Evolutionary conservation across 2,329 filamentous ascomycete species (phyloP), one percentile per base, ranked within the genome.

Genomic region (Dactylellina cionopaga): DNA sequence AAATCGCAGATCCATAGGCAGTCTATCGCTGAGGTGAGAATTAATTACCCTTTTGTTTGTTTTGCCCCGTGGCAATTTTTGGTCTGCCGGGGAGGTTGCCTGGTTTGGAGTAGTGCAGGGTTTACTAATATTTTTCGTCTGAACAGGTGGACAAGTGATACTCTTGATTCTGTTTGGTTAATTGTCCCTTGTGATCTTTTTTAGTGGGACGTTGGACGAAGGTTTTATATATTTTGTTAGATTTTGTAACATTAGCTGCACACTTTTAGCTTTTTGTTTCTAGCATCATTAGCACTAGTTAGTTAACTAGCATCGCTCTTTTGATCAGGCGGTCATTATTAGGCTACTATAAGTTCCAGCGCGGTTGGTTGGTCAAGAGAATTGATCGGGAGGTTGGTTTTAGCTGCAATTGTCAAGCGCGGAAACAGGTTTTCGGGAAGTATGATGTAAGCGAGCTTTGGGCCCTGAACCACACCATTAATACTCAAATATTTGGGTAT

Each of bases 1-100:
- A 94, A 96, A 80, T 96, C 91, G 74, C 86, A 90, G 58, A 98
- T 99, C 80, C 87, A 90, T 79, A 85, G 87, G 39, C 83, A 85
- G 75, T 83, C 81, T 7, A 84, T 85, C 76, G 81, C 82, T 64
- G 83, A 84, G 78, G 83, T 85, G 74, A 76, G 80, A 31, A 27
- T n/a, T 22, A 1, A 9, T 33, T 47, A 13, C 41, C 1, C 5
- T 44, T 17, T 27, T 43, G 6, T 39, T 43, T 55, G 2, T 22
- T 37, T 62, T 17, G 37, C 39, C 47, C 33, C 47, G 33, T 64
- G 27, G 25, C 41, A 17, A 44, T 27, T 10, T 33, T 46, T 41
- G 13, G 3, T 39, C 29, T 60, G 29, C 33, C 27, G n/a, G n/a
- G n/a, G n/a, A n/a, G n/a, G 24, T 31, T n/a, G 6, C 5, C 46